Evolutionary conservation across 257 asterid genomes (phyloP).

Genomic region (Fraxinus americana): DNA sequence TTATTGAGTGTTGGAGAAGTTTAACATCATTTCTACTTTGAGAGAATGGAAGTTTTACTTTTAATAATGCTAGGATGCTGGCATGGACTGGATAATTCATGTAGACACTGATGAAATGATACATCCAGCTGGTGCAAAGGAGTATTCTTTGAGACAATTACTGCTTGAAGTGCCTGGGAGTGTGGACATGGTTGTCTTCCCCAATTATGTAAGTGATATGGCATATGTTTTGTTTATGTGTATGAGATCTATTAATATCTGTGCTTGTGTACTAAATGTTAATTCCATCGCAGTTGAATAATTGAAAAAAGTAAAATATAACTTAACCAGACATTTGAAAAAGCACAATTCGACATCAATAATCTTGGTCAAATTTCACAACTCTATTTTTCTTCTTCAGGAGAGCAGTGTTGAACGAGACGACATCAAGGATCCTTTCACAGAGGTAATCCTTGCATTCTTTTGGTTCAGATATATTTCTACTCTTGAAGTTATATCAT

Average conservation of each 20-base stretch:
- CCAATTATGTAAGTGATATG: conserved; percentile 46
- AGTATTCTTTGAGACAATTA: conserved; percentile 42
- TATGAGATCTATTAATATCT: not conserved
- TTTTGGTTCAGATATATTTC: not conserved
- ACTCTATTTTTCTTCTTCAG: conserved; percentile 27
- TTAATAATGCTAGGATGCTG: conserved; percentile 40
- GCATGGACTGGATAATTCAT: conserved; percentile 62
- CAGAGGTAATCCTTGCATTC: conserved; percentile 36
- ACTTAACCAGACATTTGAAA: not conserved
- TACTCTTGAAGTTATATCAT: not conserved
- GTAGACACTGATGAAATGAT: conserved; percentile 58
- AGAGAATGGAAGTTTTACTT: conserved; percentile 27
- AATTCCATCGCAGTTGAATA: not conserved
- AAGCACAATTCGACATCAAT: not conserved
- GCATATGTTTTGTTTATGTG: not conserved
- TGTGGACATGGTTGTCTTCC: conserved; percentile 42
- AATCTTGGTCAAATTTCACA: not conserved
- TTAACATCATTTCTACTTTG: conserved; percentile 7
- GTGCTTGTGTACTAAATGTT: not conserved
- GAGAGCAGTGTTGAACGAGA: conserved; percentile 55
- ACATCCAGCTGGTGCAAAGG: conserved; percentile 47
- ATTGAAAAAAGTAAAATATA: not conserved
- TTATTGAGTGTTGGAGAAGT: not conserved
- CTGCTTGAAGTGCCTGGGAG: conserved; percentile 40
- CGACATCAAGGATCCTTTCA: conserved; percentile 54